A percentile compares a stretch with the other conserved stretches of the same genome.
Conservation (phyloP, 2,329 filamentous ascomycete genomes). For the Helotiales sp. region DNA sequence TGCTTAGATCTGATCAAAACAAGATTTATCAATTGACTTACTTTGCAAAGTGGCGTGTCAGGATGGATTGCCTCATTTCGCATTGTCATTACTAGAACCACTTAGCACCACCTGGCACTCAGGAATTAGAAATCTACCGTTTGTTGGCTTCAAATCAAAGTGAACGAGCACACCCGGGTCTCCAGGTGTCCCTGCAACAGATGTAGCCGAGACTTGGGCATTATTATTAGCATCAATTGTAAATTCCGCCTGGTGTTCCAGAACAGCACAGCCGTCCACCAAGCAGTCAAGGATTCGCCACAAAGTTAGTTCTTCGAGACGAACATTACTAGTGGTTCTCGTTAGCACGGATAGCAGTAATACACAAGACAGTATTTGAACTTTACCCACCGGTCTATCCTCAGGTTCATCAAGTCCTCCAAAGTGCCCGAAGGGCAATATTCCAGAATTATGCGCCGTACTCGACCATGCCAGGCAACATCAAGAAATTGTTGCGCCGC, state of each 20-base stretch:
- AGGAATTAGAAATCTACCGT: background rate
- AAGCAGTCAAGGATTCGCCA: background rate
- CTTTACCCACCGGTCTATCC: background rate
- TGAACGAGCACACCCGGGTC: background rate
- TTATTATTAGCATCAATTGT: background rate
- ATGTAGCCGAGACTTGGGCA: background rate
- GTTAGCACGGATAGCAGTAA: background rate
- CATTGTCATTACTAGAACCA: background rate
- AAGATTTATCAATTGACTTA: background rate
- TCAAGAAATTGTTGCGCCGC: background rate
- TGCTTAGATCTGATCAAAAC: background rate
- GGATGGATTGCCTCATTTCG: background rate
- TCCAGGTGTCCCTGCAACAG: background rate
- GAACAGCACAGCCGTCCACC: background rate
- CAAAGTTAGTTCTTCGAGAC: background rate
- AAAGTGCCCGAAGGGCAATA: background rate
- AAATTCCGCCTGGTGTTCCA: background rate
- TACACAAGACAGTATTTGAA: background rate
- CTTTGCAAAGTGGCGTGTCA: background rate
- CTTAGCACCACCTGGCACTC: background rate
- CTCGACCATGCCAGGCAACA: background rate
- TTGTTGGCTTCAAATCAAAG: conserved; percentile 5
- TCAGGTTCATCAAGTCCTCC: background rate
- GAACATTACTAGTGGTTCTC: background rate
- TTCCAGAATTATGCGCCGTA: background rate